These are phyloP conservation scores for Pachyrhizus erosus DNA, from an alignment of 306 rosid genomes.

Conservation along the genomic window DNA sequence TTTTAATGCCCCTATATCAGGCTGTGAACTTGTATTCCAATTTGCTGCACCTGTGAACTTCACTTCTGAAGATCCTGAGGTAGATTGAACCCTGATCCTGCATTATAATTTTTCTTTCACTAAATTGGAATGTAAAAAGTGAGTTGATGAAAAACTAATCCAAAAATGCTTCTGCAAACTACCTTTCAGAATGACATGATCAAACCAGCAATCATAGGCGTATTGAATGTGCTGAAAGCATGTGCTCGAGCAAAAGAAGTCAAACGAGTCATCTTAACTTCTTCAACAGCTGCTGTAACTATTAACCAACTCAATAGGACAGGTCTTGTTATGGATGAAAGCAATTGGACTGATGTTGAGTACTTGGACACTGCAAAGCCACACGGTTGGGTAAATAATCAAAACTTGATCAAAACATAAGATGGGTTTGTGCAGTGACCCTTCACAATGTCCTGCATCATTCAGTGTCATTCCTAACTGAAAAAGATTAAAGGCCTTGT, in stretches of 20 bases:
- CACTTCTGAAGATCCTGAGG: conserved; percentile 78
- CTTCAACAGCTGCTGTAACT: conserved; percentile 70
- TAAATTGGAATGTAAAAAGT: background rate
- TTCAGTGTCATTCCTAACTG: background rate
- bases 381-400: conserved; percentile 61
- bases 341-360: conserved; percentile 65
- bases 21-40: conserved; percentile 70
- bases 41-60: conserved; percentile 71
- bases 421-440: background rate
- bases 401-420: background rate
- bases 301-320: conserved; percentile 55
- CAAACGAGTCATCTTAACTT: conserved; percentile 70
- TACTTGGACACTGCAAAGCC: conserved; percentile 63
- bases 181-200: conserved; percentile 70
- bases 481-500: background rate
- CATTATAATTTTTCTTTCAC: background rate
- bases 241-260: conserved; percentile 63
- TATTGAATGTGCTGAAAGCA: conserved; percentile 61
- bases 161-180: background rate
- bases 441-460: background rate
- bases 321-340: conserved; percentile 59
- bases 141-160: background rate
- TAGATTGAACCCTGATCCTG: conserved; percentile 12
- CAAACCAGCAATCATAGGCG: conserved; percentile 72
- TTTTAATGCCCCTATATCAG: conserved; percentile 66